Evolutionary conservation across 805 yeast genomes (phyloP).

Genomic region (Saccharomycopsis fibuligera): DNA sequence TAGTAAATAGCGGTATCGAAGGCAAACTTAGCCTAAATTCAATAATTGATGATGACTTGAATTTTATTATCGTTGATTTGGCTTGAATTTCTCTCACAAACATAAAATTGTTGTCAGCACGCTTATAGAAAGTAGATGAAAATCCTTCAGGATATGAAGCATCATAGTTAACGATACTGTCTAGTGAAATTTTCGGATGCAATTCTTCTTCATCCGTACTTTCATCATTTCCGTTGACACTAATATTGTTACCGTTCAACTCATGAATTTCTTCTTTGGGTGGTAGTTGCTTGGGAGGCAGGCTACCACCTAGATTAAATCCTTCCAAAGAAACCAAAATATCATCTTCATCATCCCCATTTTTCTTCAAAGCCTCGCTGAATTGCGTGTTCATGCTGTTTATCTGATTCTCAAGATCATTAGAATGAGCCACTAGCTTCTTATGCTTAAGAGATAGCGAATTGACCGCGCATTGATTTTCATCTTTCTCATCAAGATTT

Average conservation of each 20-base stretch:
- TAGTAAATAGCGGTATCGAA: slow-evolving; percentile 22
- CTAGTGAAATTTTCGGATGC: not conserved
- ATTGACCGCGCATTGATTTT: not conserved
- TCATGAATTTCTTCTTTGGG: not conserved
- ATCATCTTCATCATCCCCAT: slow-evolving; percentile 10
- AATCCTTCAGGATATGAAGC: slow-evolving; percentile 41
- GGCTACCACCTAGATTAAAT: slow-evolving; percentile 6
- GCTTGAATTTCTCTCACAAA: slow-evolving; percentile 45
- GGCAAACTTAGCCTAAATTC: slow-evolving; percentile 41
- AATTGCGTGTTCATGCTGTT: not conserved
- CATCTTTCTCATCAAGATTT: not conserved
- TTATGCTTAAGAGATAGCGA: too few species aligned
- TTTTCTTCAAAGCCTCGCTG: not conserved
- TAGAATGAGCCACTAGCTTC: not conserved
- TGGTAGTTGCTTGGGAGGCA: too few species aligned
- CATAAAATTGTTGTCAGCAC: slow-evolving; percentile 45
- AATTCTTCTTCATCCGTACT: not conserved
- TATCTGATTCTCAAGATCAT: not conserved
- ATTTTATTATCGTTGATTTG: slow-evolving; percentile 37
- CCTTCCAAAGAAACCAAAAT: slow-evolving; percentile 16
- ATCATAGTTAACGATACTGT: not conserved
- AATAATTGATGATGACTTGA: slow-evolving; percentile 28
- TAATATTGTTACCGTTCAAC: not conserved
- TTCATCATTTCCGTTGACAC: not conserved
- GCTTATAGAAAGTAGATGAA: slow-evolving; percentile 41